Base-by-base conservation (phyloP, 108 stramenopile species). In the Skeletonema potamos region DNA sequence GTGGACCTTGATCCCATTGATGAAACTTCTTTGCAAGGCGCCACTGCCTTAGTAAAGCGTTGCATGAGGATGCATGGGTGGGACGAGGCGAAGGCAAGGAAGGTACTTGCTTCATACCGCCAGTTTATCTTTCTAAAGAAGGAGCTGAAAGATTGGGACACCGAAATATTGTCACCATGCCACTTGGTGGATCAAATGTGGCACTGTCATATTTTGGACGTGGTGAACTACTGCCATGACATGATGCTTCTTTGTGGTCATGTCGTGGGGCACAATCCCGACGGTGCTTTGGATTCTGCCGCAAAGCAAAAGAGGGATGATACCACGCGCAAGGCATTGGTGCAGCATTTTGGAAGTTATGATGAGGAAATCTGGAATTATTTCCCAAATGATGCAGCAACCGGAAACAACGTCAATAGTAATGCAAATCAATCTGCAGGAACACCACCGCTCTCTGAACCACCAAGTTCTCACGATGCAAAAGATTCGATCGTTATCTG, bases 121-220 rank as follows among this genome's bases (percentile, higher is more conserved):
- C 86, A 87, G 55, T 90, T 90, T 61, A 79, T 90, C 64, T 69
- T 83, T 15, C 78, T 90, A 44, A 90, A 90, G 65, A 86, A 85
- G 10, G 78, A 81, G 18, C 70, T 82, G 78, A 66, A 84, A 44
- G 89, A 90, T 76, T 90, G 85, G 85, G 70, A 90, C 26, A 85
- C 68, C n/a, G 56, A 64, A 15, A 82, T 83, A 58, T 62, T 90
- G 62, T 73, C 86, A 13, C 85, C 89, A 24, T 82, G 86, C 12
- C 20, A 77, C 33, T 73, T 85, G 51, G 86, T 90, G 59, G 81
- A 82, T 32, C 82, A 86, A 66, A 87, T 90, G 87, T 90, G 89
- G 89, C 86, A 87, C 56, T 68, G 74, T 44, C 86, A 90, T 69
- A 66, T 90, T 36, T 68, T 87, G 20, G 87, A 88, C 69, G 82